phyloP scores from a whole-genome alignment of 2,329 filamentous ascomycete genomes.

The Cercospora nicotianae region DNA sequence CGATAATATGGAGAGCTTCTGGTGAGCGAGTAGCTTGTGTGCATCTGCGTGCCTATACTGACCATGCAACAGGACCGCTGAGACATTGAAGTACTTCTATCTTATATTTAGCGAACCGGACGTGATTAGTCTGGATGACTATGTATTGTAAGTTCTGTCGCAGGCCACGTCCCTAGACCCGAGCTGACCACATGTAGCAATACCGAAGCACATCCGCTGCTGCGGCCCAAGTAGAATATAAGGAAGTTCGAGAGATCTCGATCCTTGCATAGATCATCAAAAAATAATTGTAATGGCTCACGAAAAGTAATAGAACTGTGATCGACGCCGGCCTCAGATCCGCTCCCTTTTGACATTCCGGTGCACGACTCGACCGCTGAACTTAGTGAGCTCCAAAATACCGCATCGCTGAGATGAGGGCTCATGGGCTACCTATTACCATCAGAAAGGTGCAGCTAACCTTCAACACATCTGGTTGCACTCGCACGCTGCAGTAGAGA shows the following conservation, averaged over 20 bases:
- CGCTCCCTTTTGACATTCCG: neutral
- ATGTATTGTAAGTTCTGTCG: conserved; percentile 40
- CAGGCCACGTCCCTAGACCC: too few relatives aligned
- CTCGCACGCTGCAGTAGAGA: neutral
- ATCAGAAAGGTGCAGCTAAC: neutral
- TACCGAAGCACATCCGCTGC: conserved; percentile 47
- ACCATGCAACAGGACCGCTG: conserved; percentile 48
- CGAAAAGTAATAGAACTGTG: neutral
- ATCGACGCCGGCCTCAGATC: neutral
- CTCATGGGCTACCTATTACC: neutral
- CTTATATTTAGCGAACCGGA: conserved; percentile 62
- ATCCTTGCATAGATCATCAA: neutral
- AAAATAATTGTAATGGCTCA: neutral
- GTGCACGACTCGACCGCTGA: neutral
- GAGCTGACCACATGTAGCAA: conserved; percentile 32
- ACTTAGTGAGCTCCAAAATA: neutral
- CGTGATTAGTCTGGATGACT: conserved; percentile 59
- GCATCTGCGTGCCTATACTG: neutral
- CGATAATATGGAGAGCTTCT: conserved; percentile 75
- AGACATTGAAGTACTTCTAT: conserved; percentile 68
- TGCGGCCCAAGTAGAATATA: conserved; percentile 12
- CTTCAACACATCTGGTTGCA: neutral
- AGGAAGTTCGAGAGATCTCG: neutral
- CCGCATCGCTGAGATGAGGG: neutral
- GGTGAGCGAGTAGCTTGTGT: conserved; percentile 34